A percentile compares a stretch with the other conserved stretches of the same genome.
These are phyloP conservation scores for Starmerella apicola DNA, from an alignment of 805 yeast genomes.

Conservation along the genomic window DNA sequence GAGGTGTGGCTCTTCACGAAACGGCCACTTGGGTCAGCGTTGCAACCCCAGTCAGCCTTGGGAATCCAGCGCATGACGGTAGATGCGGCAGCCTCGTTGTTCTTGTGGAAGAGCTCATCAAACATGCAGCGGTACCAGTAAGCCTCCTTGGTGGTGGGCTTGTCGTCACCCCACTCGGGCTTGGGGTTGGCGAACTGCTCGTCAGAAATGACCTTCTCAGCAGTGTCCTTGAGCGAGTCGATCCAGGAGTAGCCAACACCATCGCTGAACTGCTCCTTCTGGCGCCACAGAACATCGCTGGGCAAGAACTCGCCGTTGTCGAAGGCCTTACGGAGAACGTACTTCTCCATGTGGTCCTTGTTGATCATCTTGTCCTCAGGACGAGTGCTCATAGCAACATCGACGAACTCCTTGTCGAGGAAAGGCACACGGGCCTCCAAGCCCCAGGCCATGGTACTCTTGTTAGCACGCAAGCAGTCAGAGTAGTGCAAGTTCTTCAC, in stretches of 20 bases:
- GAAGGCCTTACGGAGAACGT: constrained; percentile 93
- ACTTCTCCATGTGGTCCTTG: constrained; percentile 78
- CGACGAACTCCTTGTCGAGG: constrained; percentile 86
- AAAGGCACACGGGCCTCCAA: constrained; percentile 99
- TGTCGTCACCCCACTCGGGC: constrained; percentile 90
- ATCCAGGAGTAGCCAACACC: constrained; percentile 99
- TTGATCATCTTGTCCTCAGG: constrained; percentile 82
- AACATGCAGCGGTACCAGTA: constrained; percentile 97
- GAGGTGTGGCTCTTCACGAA: constrained; percentile 81
- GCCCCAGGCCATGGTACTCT: constrained; percentile 99
- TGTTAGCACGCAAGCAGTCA: constrained; percentile 97
- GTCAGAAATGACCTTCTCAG: constrained; percentile 74
- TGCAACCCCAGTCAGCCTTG: constrained; percentile 99
- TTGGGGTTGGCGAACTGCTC: constrained; percentile 85
- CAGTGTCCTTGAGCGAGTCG: constrained; percentile 91
- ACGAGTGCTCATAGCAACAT: constrained; percentile 85
- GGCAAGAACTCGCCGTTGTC: constrained; percentile 92
- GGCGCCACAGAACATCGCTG: constrained; percentile 96
- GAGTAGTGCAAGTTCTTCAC: constrained; percentile 95
- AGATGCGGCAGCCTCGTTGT: constrained; percentile 78
- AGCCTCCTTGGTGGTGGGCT: constrained; percentile 97
- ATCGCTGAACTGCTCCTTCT: constrained; percentile 98
- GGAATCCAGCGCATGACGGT: constrained; percentile 99
- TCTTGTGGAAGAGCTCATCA: constrained; percentile 80
- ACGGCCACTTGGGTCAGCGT: constrained; percentile 97